Evolutionary conservation across 139 green algal genomes (phyloP).

Genomic region (Trebouxia sp.): DNA sequence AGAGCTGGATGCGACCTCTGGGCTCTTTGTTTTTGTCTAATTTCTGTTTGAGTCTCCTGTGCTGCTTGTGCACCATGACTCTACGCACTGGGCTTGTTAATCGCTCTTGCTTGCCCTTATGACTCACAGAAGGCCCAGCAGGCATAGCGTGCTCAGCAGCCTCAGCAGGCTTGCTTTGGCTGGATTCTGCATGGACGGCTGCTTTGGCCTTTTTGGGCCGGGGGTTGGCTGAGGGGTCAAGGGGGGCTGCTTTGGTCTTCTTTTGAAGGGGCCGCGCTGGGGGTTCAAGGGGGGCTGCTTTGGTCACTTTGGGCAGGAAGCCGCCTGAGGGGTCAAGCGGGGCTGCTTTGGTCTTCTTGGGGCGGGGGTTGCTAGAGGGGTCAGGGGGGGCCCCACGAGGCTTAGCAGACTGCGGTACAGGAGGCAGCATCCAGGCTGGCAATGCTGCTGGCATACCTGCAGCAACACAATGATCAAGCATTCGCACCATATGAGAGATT

Average conservation of each 20-base stretch:
- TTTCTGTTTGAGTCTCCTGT: no score
- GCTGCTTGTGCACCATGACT: no score
- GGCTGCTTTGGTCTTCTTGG: background rate
- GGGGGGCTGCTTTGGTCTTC: no score
- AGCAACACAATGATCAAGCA: background rate
- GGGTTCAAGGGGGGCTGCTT: no score
- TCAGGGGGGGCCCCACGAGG: background rate
- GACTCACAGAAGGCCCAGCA: background rate
- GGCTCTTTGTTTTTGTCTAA: background rate
- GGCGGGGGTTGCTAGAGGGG: background rate
- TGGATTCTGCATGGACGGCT: no score
- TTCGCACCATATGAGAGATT: background rate
- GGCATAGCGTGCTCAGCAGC: background rate
- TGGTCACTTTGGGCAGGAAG: no score
- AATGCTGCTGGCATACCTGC: constrained; percentile 3
- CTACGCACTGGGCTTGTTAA: no score
- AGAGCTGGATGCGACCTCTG: background rate
- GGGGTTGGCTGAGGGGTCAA: no score
- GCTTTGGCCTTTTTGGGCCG: no score
- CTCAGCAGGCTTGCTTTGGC: background rate
- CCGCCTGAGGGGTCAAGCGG: no score
- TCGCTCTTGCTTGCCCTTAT: background rate
- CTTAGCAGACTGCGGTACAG: background rate
- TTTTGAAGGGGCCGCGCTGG: no score
- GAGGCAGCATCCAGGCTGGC: constrained; percentile 11